These are phyloP conservation scores for Dactylella cylindrospora DNA, from an alignment of 2,329 filamentous ascomycete genomes.

Conservation along the genomic window DNA sequence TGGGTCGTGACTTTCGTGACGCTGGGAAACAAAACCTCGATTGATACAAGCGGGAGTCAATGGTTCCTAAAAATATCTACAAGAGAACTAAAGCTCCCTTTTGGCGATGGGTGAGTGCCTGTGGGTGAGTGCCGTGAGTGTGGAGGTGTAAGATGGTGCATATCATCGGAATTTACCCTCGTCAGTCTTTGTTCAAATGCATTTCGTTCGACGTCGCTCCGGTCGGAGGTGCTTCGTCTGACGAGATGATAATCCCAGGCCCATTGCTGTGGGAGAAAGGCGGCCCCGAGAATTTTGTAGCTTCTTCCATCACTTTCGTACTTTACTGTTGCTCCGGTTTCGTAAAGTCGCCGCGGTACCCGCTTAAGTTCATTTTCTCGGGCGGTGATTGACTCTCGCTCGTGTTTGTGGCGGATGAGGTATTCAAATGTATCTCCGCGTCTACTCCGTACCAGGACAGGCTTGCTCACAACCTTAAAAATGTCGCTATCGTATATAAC, in stretches of 20 bases:
- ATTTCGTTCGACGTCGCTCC: slow-evolving; percentile 15
- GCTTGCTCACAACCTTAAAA: slow-evolving; percentile 28
- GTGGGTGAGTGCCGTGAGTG: slow-evolving; percentile 20
- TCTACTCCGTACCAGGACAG: slow-evolving; percentile 13
- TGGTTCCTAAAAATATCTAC: no score
- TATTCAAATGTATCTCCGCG: slow-evolving; percentile 24
- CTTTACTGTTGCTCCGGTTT: slow-evolving; percentile 20
- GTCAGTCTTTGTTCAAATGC: slow-evolving; percentile 20
- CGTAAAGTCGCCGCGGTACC: slow-evolving; percentile 17
- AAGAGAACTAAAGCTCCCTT: slow-evolving; percentile 28
- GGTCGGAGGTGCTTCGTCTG: slow-evolving; percentile 13
- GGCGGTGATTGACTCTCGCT: slow-evolving; percentile 4
- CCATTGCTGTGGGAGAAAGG: slow-evolving; percentile 26
- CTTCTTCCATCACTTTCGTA: slow-evolving; percentile 16
- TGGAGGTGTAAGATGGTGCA: slow-evolving; percentile 28
- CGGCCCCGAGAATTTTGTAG: slow-evolving; percentile 22
- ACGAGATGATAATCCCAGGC: slow-evolving; percentile 36
- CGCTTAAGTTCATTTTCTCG: slow-evolving; percentile 16
- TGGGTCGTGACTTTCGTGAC: no score
- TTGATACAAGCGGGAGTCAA: no score
- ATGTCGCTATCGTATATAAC: slow-evolving; percentile 38
- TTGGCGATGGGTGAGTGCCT: slow-evolving; percentile 12
- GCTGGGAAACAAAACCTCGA: no score
- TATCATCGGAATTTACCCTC: slow-evolving; percentile 20
- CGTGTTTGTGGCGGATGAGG: slow-evolving; percentile 20